Conservation (phyloP, 1,139 yeast genomes). For the Diutina catenulata region DNA sequence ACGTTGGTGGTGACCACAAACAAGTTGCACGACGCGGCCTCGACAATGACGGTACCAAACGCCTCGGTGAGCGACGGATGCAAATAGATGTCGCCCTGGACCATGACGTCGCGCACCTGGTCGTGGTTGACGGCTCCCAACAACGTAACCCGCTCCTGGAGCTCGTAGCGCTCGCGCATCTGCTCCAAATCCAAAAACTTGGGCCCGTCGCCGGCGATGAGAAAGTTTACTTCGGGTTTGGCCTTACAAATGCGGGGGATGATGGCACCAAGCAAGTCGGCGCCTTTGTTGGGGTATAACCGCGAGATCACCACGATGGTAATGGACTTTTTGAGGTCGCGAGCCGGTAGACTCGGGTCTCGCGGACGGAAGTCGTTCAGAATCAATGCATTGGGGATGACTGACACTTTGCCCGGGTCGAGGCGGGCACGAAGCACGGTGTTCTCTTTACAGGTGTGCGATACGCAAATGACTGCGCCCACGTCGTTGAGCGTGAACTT, state of each 20-base stretch:
- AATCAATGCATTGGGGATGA: constrained; percentile 93
- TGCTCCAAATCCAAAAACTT: constrained; percentile 88
- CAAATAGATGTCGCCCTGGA: constrained; percentile 83
- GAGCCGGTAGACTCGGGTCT: neutral
- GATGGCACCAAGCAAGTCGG: constrained; percentile 74
- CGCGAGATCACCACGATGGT: constrained; percentile 89
- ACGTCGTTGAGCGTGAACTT: constrained; percentile 79
- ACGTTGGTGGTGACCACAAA: constrained; percentile 91
- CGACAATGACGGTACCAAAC: constrained; percentile 93
- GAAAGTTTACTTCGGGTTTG: constrained; percentile 57
- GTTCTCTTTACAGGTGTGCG: constrained; percentile 94
- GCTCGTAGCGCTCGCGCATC: constrained; percentile 76
- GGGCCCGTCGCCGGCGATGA: constrained; percentile 97
- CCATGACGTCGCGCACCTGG: constrained; percentile 86
- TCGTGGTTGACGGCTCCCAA: constrained; percentile 89
- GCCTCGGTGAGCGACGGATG: constrained; percentile 97
- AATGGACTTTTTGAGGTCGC: constrained; percentile 19
- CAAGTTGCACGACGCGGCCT: constrained; percentile 94
- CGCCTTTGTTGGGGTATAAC: constrained; percentile 92
- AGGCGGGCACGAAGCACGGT: constrained; percentile 80
- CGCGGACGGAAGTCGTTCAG: constrained; percentile 67
- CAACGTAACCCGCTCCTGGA: constrained; percentile 80
- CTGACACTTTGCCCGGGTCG: constrained; percentile 71
- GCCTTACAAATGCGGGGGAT: constrained; percentile 71
- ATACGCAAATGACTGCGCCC: constrained; percentile 90